Evolutionary conservation across 2,329 filamentous ascomycete species (phyloP).

Genomic region (Talaromyces sp.): DNA sequence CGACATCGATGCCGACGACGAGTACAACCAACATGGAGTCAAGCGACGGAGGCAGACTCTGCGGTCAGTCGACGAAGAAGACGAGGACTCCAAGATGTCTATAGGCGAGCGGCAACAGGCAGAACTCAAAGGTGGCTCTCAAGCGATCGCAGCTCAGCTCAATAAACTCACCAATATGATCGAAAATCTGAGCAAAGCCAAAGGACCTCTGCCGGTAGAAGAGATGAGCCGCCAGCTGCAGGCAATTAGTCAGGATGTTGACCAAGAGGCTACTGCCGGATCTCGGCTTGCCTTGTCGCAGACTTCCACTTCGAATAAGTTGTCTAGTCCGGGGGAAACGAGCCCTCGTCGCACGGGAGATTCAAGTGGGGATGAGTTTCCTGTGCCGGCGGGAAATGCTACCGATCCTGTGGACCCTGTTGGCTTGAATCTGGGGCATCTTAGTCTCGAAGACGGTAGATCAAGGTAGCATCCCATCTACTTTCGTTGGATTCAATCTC

Average conservation of each 20-base stretch:
- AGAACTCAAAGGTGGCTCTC: slow-evolving; percentile 29
- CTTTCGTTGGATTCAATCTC: slow-evolving; percentile 2
- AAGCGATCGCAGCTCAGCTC: slow-evolving; percentile 43
- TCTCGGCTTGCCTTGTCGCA: slow-evolving; percentile 15
- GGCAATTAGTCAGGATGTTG: slow-evolving; percentile 13
- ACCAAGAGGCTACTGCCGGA: slow-evolving; percentile 10
- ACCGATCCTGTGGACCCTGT: slow-evolving; percentile 43
- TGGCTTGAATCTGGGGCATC: slow-evolving; percentile 40
- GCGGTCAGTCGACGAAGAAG: slow-evolving; percentile 28
- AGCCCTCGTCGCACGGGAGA: slow-evolving; percentile 36
- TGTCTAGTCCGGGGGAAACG: slow-evolving; percentile 24
- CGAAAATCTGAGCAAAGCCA: slow-evolving; percentile 38
- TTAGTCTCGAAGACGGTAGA: slow-evolving; percentile 43
- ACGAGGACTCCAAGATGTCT: slow-evolving; percentile 33
- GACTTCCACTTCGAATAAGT: slow-evolving; percentile 13
- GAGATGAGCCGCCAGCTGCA: slow-evolving; percentile 17
- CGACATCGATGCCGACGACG: slow-evolving; percentile 18
- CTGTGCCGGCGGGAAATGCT: slow-evolving; percentile 40
- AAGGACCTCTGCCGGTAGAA: slow-evolving; percentile 24
- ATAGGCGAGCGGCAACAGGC: slow-evolving; percentile 28
- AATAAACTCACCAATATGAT: slow-evolving; percentile 46
- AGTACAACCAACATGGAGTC: slow-evolving; percentile 30
- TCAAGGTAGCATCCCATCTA: slow-evolving; percentile 26
- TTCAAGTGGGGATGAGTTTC: slow-evolving; percentile 40
- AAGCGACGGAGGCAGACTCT: slow-evolving; percentile 36